A percentile compares a stretch with the other conserved stretches of the same genome.
These are phyloP conservation scores for Drechslerella dactyloides DNA, from an alignment of 2,329 filamentous ascomycete species.

Conservation along the genomic window DNA sequence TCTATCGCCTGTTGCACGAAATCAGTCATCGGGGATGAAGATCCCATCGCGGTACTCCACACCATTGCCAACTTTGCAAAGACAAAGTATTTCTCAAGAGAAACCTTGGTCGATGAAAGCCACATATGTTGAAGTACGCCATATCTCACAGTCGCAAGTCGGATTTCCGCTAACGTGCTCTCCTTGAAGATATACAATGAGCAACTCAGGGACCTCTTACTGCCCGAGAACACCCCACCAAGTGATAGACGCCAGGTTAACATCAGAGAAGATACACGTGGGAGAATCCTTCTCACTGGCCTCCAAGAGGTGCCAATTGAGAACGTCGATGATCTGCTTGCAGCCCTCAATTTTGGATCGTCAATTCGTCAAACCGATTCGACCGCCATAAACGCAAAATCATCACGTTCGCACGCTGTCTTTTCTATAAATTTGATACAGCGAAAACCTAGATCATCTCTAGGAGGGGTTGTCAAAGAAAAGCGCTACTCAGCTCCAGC, in stretches of 20 bases:
- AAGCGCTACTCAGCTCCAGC: constrained; percentile 87
- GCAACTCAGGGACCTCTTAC: constrained; percentile 84
- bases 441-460: constrained; percentile 67
- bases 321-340: constrained; percentile 87
- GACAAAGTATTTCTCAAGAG: constrained; percentile 61
- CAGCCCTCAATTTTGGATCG: constrained; percentile 88
- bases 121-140: constrained; percentile 76
- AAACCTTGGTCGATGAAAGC: constrained; percentile 91
- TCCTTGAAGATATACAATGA: constrained; percentile 89
- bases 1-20: constrained; percentile 65
- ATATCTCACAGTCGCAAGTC: neutral
- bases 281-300: constrained; percentile 90
- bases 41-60: constrained; percentile 80
- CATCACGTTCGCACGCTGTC: constrained; percentile 94
- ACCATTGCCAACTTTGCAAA: constrained; percentile 61
- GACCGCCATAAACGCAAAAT: constrained; percentile 96
- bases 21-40: constrained; percentile 72
- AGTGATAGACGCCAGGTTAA: constrained; percentile 79
- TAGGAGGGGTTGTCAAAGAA: constrained; percentile 63
- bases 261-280: constrained; percentile 92
- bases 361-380: constrained; percentile 94
- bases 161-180: neutral
- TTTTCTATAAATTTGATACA: constrained; percentile 94
- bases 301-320: constrained; percentile 86
- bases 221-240: constrained; percentile 72